Evolutionary conservation across 768 basidiomycete species (phyloP).

Genomic region (Termitomyces sp.): DNA sequence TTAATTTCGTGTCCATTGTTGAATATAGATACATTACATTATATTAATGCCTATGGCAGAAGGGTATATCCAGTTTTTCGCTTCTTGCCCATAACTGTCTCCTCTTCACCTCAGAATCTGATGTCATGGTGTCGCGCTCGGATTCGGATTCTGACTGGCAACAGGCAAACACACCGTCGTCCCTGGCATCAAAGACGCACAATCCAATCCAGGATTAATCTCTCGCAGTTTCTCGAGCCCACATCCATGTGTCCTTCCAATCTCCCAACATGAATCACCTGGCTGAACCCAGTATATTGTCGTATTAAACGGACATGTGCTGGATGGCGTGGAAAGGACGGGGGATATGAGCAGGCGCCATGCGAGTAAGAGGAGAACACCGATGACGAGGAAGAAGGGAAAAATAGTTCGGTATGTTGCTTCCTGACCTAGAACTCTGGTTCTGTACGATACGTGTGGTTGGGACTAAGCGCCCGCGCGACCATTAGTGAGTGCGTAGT

Average conservation of each 20-base stretch:
- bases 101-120: not conserved
- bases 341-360: slow-evolving; percentile 53
- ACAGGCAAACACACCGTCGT: slow-evolving; percentile 48
- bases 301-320: slow-evolving; percentile 35
- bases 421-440: slow-evolving; percentile 9
- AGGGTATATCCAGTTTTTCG: not conserved
- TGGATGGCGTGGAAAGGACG: slow-evolving; percentile 26
- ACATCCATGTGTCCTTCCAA: slow-evolving; percentile 42
- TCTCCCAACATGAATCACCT: slow-evolving; percentile 64
- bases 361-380: slow-evolving; percentile 54
- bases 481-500: not conserved
- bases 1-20: not conserved
- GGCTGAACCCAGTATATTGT: slow-evolving; percentile 43
- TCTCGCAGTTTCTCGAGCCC: slow-evolving; percentile 45
- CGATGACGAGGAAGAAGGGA: slow-evolving; percentile 69
- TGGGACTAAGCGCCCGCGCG: slow-evolving; percentile 14
- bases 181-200: slow-evolving; percentile 55
- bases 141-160: not conserved
- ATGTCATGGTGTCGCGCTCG: not conserved
- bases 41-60: not conserved
- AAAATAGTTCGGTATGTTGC: slow-evolving; percentile 54
- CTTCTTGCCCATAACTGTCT: not conserved
- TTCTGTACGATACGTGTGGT: slow-evolving; percentile 26
- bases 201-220: slow-evolving; percentile 47
- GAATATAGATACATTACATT: slow-evolving; percentile 1